Evolutionary conservation across 2,329 filamentous ascomycete genomes (phyloP), one percentile per base, ranked within the genome.

Genomic region (Fusarium nelsonii): DNA sequence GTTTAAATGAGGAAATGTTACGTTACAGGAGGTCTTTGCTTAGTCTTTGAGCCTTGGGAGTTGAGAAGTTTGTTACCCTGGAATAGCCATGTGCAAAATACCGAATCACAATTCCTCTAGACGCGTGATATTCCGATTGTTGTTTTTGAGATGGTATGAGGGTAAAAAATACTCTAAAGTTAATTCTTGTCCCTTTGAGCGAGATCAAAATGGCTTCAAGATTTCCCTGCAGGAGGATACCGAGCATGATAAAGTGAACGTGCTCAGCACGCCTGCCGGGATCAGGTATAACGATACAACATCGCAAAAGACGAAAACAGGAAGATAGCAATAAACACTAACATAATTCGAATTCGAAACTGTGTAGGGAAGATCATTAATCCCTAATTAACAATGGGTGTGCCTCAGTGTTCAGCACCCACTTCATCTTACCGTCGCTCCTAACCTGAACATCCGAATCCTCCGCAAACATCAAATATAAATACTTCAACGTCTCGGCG

Each of bases 401-500:
- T 12, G 70, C 69, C 26, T 72, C 70, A 0, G 70, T 72, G 8
- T 65, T 72, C 0, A 72, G 36, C 12, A 72, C 63, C 55, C 68
- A 72, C 10, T 61, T 64, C 55, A 68, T 70, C 45, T 28, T 49
- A 1, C 70, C 70, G 14, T 72, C 60, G 11, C 63, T 70, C 28
- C 39, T 58, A 1, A 70, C 48, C 37, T 72, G 69, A 6, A 57
- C 30, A 14, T 72, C 70, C 1, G 50, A 28, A 15, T 72, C 63
- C 6, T 72, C 69, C 0, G 69, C 51, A 32, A 72, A 72, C 6
- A 66, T 70, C 28, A 72, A 8, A 20, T 72, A 72, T 26, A 72
- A 30, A 30, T 72, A 72, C n/a, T 72, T 72, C 32, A 72, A 14
- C 6, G 66, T 72, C 39, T 72, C 70, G 0, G 69, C 69, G 5